Conservation (phyloP, 768 basidiomycete genomes). For the Pisolithus albus region DNA sequence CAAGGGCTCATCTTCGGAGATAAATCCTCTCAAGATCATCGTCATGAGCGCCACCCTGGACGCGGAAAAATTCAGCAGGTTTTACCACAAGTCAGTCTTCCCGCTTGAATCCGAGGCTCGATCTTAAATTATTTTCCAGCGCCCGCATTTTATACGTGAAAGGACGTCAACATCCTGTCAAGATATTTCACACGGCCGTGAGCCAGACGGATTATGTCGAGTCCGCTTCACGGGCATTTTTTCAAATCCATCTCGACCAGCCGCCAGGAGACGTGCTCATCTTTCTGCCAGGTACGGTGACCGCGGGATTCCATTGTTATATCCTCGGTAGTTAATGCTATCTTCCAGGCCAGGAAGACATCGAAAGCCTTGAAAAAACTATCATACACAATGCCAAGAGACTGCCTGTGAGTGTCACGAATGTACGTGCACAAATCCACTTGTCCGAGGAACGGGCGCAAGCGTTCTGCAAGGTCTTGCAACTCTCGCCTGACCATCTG, state of each 20-base stretch:
- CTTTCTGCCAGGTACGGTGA: slow-evolving; percentile 71
- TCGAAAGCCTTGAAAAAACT: slow-evolving; percentile 77
- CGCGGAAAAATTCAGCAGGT: slow-evolving; percentile 87
- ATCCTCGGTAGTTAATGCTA: not conserved
- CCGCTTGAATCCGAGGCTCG: not conserved
- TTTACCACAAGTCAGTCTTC: slow-evolving; percentile 67
- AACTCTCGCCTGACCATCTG: slow-evolving; percentile 1
- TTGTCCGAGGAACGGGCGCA: not conserved
- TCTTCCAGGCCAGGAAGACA: slow-evolving; percentile 86
- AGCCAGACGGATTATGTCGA: slow-evolving; percentile 82
- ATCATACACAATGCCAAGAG: slow-evolving; percentile 63
- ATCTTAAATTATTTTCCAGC: slow-evolving; percentile 31
- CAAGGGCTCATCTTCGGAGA: slow-evolving; percentile 28
- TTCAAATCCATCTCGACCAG: slow-evolving; percentile 81
- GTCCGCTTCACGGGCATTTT: slow-evolving; percentile 86
- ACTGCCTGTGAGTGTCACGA: slow-evolving; percentile 51
- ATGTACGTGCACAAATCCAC: slow-evolving; percentile 32
- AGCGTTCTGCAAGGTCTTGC: not conserved
- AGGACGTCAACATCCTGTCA: slow-evolving; percentile 90
- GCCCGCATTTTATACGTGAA: slow-evolving; percentile 86
- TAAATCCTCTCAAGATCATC: slow-evolving; percentile 79
- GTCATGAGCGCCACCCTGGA: slow-evolving; percentile 98
- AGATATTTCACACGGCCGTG: slow-evolving; percentile 68
- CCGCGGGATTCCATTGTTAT: not conserved
- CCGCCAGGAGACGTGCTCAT: slow-evolving; percentile 86